Evolutionary conservation across 768 basidiomycete genomes (phyloP), one percentile per base, ranked within the genome.

Genomic region (Boletus subparvulus): DNA sequence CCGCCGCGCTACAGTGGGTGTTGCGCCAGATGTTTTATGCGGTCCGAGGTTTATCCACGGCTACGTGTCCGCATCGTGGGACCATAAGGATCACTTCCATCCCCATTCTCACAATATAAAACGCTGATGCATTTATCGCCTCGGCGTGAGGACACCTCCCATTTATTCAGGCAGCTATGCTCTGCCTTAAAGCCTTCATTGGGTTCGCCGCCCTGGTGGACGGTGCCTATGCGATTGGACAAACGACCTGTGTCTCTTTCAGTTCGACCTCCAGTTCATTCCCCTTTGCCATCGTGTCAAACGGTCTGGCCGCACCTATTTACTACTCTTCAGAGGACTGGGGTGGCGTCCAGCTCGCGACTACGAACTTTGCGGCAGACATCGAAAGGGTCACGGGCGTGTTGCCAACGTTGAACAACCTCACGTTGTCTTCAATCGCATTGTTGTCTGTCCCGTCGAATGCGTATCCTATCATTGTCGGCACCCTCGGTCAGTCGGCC

Each of bases 311-410:
- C 2, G 73, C 80, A 2, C 80, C 81, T 3, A 73, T 85, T 21
- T 69, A 83, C 41, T 71, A 81, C 40, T 79, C 82, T 13, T 59
- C 74, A 0, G 83, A 84, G 49, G 85, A 87, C n/a, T 86, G 83
- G 81, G 79, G 81, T 16, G 83, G 83, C 40, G 83, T 87, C 2
- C 84, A 83, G 49, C 75, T 82, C 33, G 85, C 83, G 3, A 85
- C 83, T 5, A 61, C 75, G 7, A 2, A 65, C 19, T 32, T 30
- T 24, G 41, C 17, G 9, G 28, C 75, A 17, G 87, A 90, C 67
- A 82, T 90, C 36, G 68, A 82, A 54, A 74, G 76, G 40, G 85
- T 89, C 39, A 85, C 86, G 0, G 81, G 81, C 9, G 69, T 76
- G 40, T 77, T 74, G 53, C 83, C 84, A 0, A 51, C 72, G 1